Base-by-base conservation (phyloP, 257 asterid genomes). In the Paraleonurus japonicus region DNA sequence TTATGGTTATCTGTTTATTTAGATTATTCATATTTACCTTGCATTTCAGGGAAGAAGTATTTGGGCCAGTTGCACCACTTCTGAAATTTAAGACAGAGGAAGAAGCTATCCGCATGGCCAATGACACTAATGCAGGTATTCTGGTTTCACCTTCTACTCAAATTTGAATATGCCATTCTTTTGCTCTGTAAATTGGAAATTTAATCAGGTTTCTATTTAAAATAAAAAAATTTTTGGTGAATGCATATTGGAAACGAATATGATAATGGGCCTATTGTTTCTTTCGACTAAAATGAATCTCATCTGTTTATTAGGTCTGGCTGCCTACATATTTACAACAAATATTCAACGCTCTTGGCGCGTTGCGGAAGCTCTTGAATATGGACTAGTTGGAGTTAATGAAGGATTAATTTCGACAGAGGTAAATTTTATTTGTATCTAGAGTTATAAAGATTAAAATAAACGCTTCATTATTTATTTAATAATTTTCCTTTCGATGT, bases 61-160 rank as follows among this genome's bases (percentile, higher is more conserved):
- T 95, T 79, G 99, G 98, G 45, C 99, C 98, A 59, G 98, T 95
- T 71, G 99, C 97, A 3, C 98, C 99, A 16, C 92, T 95, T 71
- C 74, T 88, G 78, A 92, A 88, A 78, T 95, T 95, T 78, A 95
- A 88, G 76, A 92, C 98, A 0, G 96, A 95, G 78, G 98, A 92
- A 69, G 99, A 92, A 79, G 99, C 96, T 69, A 87, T 95, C 81
- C 81, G 32, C 77, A 75, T 84, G 82, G 96, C 99, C 74, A 94
- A 94, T 65, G 91, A 95, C 83, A 92, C 97, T 35, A 92, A 80
- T 82, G 98, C 98, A 73, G 97, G 97, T 92, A 66, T 54, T 22
- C 43, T 61, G 54, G 67, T 24, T 68, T 63, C 61, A 60, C 60
- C 32, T 79, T 33, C 58, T 23, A 26, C 30, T 48, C 17, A 73